Evolutionary conservation across 768 basidiomycete genomes (phyloP), one percentile per base, ranked within the genome.

Genomic region (Panus rudis): DNA sequence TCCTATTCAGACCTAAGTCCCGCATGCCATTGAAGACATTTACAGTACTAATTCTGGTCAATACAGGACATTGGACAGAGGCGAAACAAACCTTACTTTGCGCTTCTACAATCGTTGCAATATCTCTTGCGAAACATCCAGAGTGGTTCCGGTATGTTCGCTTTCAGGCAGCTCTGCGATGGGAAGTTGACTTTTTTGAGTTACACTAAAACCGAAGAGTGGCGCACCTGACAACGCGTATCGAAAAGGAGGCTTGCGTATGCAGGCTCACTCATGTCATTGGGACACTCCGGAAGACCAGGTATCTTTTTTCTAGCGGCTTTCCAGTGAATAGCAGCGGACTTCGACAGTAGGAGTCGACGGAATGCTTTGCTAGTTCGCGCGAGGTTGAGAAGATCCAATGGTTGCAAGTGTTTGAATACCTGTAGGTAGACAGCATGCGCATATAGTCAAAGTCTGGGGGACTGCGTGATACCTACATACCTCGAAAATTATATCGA

Each of bases 181-280:
- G 41, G 6, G 4, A 4, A 32, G 4, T 17, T 17, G 13, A 17
- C 16, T 26, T 8, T 14, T 8, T 17, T 28, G 16, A 30, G 16
- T 35, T 14, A 7, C 7, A 8, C 7, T 35, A 35, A 16, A 6
- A 14, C 6, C n/a, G 33, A 6, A 35, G n/a, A n/a, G n/a, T n/a
- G n/a, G 14, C 45, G 25, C 23, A 62, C 64, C 45, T 65, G 60
- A 48, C 65, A 67, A 34, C 55, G 49, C 10, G 50, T 35, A 22
- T 60, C 56, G 39, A 65, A 64, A 8, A 54, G 46, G 3, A 67
- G 47, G 28, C 54, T 55, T 3, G 49, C 52, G 52, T 55, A 61
- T 16, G 49, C 52, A 11, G 59, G 58, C 24, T 61, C 54, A 6
- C 49, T 54, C 47, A 62, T 46, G 11, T 51, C 46, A 8, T 48